These are phyloP conservation scores for Meyerozyma guilliermondii DNA, from an alignment of 1,139 yeast species.

Conservation along the genomic window DNA sequence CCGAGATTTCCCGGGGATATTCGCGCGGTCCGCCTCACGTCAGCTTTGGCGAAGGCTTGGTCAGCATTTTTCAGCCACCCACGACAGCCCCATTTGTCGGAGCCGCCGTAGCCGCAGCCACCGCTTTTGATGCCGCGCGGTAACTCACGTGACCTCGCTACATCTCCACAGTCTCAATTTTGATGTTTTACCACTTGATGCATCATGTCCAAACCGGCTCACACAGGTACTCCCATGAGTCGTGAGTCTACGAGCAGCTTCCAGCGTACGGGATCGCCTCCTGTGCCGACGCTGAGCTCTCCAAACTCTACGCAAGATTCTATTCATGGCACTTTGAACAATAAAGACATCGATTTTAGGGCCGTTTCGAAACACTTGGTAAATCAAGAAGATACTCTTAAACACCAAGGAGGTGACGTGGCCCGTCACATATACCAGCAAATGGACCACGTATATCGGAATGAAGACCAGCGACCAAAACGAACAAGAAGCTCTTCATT, in stretches of 20 bases:
- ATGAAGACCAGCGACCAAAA: conserved; percentile 10
- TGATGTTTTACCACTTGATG: neutral
- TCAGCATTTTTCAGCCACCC: no score
- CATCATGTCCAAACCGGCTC: neutral
- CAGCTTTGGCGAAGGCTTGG: no score
- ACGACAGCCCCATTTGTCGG: neutral
- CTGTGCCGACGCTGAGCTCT: neutral
- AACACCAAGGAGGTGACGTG: conserved; percentile 68
- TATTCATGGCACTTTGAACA: conserved; percentile 13
- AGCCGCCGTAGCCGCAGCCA: neutral
- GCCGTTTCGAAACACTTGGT: conserved; percentile 31
- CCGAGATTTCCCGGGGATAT: no score
- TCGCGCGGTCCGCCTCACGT: no score
- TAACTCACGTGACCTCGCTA: neutral
- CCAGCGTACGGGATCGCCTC: neutral
- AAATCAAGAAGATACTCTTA: conserved; percentile 36
- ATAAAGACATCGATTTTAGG: conserved; percentile 25
- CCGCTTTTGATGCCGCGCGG: neutral
- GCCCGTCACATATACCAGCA: conserved; percentile 53
- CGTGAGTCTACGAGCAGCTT: neutral
- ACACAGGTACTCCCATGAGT: neutral
- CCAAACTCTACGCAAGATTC: conserved; percentile 7
- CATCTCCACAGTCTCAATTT: neutral
- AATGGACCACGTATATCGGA: conserved; percentile 16
- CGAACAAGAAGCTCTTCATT: conserved; percentile 38